Base-by-base conservation (phyloP, 2,329 filamentous ascomycete species). In the Neocucurbitaria cava region DNA sequence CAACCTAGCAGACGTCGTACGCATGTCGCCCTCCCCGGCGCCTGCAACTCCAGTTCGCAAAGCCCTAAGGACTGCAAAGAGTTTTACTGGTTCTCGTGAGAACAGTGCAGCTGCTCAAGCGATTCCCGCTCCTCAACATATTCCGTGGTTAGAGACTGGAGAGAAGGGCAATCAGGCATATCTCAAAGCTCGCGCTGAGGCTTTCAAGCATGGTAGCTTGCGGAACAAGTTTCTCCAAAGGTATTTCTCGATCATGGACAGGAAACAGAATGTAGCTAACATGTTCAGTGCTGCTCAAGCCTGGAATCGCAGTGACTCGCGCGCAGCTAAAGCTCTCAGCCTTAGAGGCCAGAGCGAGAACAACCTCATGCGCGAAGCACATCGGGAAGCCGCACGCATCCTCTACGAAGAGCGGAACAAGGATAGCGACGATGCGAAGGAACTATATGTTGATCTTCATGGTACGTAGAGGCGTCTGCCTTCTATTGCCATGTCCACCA, bases 171-270 rank as follows among this genome's bases (percentile, higher is more conserved):
- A 99, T 75, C 92, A 93, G 76, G 89, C 92, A 21, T 99, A 99
- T 74, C 85, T 99, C 64, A 96, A 96, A 78, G 92, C 93, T 64
- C 89, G 95, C 48, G 90, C 93, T 70, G 94, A 98, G 77, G 95
- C 95, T 53, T 96, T 99, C 75, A 96, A 96, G 78, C 95, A 99
- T 74, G 95, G 95, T 64, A 95, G 93, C 65, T 85, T 97, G 73
- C 87, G 95, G 59, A 99, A 98, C 76, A 98, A 98, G 74, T 99
- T 98, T 68, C 78, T 99, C 49, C 94, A 97, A 77, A 96, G 91
- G 91, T 94, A 64, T 44, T 41, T 18, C 3, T 30, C 17, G 18
- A 35, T 18, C n/a, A 31, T 38, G 8, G n/a, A n/a, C n/a, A n/a
- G n/a, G n/a, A n/a, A n/a, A n/a, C n/a, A 13, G 17, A 13, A 20